Conservation (phyloP, 805 yeast species). For the Ogataea polymorpha region DNA sequence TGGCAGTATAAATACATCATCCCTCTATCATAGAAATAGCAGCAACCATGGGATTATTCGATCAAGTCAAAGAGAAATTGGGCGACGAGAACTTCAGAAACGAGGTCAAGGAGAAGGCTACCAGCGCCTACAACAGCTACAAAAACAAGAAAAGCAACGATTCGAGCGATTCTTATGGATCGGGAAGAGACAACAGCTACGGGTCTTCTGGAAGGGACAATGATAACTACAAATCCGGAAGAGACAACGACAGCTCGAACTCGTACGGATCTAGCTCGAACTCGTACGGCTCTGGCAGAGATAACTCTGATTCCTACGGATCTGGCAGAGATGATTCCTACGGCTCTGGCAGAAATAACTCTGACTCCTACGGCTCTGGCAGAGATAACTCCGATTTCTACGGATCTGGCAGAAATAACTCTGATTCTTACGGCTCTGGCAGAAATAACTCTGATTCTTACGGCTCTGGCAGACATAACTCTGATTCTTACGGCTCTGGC, state of each 20-base stretch:
- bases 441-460: constrained; percentile 30
- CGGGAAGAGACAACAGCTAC: constrained; percentile 23
- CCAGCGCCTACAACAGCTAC: constrained; percentile 29
- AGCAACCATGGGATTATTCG: constrained; percentile 39
- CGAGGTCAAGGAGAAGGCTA: constrained; percentile 23
- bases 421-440: constrained; percentile 28
- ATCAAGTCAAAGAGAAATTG: constrained; percentile 38
- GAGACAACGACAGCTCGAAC: constrained; percentile 17
- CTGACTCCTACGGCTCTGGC: background rate
- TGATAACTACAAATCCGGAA: constrained; percentile 20
- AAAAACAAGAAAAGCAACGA: constrained; percentile 19
- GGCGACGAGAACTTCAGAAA: constrained; percentile 24
- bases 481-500: constrained; percentile 32
- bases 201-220: constrained; percentile 24
- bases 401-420: constrained; percentile 33
- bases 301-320: background rate
- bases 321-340: constrained; percentile 8
- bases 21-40: background rate
- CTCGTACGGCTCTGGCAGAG: constrained; percentile 29
- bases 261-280: constrained; percentile 10
- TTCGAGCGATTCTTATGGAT: constrained; percentile 20
- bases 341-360: too few relatives aligned
- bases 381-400: constrained; percentile 31
- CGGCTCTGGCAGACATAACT: constrained; percentile 31
- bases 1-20: constrained; percentile 4